Evolutionary conservation across 148 eudicot genomes (phyloP).

Genomic region (Pouteria glomerata): DNA sequence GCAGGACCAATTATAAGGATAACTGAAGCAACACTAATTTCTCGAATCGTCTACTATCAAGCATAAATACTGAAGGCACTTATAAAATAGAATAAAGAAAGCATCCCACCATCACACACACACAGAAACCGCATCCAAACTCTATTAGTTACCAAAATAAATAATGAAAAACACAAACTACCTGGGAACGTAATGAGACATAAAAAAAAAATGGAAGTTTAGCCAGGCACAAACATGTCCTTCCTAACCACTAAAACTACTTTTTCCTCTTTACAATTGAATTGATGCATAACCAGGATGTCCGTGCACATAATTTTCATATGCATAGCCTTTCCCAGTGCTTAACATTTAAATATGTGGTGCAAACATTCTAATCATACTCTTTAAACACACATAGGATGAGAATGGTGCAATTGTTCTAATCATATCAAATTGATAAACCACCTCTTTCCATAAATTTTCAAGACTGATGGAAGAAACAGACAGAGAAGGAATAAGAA

Average conservation of each 20-base stretch:
- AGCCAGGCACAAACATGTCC: not conserved
- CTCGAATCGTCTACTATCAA: not conserved
- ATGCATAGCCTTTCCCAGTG: not conserved
- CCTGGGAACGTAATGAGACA: not conserved
- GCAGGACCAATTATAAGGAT: conserved; percentile 20
- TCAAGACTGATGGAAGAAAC: no score
- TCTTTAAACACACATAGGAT: no score
- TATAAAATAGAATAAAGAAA: not conserved
- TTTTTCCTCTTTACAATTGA: not conserved
- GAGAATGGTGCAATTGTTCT: no score
- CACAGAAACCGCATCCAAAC: not conserved
- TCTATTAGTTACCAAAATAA: not conserved
- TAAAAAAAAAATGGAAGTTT: not conserved
- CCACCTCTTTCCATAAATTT: no score
- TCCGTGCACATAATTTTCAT: not conserved
- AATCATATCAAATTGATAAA: no score
- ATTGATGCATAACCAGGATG: no score
- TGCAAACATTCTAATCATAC: no score
- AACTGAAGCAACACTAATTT: not conserved
- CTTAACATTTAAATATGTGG: not conserved
- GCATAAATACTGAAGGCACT: not conserved
- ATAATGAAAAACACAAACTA: not conserved
- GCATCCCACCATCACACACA: no score
- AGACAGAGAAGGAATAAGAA: not conserved
- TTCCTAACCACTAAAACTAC: not conserved